Conservation (phyloP, 305 asterid species). For the Petunia hybrid region DNA sequence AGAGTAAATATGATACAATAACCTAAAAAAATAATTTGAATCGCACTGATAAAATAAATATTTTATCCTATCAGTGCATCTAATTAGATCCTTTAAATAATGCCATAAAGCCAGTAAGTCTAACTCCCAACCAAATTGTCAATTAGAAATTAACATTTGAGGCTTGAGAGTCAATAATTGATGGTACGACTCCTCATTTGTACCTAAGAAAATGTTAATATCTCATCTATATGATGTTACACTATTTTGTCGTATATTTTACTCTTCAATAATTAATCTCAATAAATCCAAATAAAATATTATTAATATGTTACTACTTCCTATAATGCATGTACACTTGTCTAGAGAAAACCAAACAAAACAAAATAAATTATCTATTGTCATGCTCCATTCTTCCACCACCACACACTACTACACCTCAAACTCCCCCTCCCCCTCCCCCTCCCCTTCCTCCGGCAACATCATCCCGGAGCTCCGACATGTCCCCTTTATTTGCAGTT, state of each 20-base stretch:
- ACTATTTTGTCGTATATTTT: conserved; percentile 11
- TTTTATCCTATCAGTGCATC: background rate
- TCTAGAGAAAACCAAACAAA: background rate
- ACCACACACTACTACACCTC: conserved; percentile 30
- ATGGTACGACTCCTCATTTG: background rate
- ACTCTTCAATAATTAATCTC: background rate
- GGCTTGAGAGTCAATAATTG: background rate
- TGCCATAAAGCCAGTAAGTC: background rate
- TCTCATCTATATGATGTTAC: conserved; percentile 2
- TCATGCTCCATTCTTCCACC: conserved; percentile 44
- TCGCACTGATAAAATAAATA: too few species aligned
- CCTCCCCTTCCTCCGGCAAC: conserved; percentile 41
- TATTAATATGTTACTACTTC: background rate
- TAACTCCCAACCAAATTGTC: background rate
- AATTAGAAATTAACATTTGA: background rate
- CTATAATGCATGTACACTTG: conserved; percentile 15
- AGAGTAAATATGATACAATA: too few species aligned
- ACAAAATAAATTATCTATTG: background rate
- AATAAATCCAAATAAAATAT: background rate
- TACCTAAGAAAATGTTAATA: background rate
- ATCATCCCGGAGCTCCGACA: conserved; percentile 37
- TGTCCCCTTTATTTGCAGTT: conserved; percentile 45
- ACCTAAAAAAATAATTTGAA: too few species aligned
- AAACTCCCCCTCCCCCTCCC: too few species aligned
- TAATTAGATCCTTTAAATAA: background rate